A percentile compares a stretch with the other conserved stretches of the same genome.
phyloP scores from a whole-genome alignment of 495 filamentous ascomycete genomes.

The Aspergillus indologenus region DNA sequence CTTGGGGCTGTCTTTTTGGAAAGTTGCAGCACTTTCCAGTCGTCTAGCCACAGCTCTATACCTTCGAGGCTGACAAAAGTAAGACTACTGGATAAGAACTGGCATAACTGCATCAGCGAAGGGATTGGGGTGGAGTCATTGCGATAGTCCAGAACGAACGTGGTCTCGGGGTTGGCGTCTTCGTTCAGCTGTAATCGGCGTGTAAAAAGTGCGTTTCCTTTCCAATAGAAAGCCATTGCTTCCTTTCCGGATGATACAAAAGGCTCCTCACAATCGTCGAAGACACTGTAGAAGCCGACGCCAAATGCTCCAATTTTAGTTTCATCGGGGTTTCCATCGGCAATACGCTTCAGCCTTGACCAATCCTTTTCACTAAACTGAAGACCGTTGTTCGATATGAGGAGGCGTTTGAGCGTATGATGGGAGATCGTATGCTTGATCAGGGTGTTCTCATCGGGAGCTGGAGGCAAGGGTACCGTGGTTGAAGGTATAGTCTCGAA shows the following conservation, averaged over 20 bases:
- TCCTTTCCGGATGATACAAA: constrained; percentile 88
- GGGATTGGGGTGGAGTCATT: constrained; percentile 82
- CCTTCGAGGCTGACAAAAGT: constrained; percentile 88
- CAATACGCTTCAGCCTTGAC: constrained; percentile 90
- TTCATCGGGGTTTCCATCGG: constrained; percentile 97
- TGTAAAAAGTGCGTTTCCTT: constrained; percentile 89
- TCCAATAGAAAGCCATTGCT: constrained; percentile 99
- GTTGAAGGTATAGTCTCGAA: constrained; percentile 85
- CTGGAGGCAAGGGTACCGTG: constrained; percentile 65
- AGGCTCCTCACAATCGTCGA: constrained; percentile 95
- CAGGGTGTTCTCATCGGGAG: constrained; percentile 61
- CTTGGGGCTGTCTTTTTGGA: constrained; percentile 81
- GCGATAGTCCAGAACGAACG: constrained; percentile 89
- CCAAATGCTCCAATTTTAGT: constrained; percentile 99
- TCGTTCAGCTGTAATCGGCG: constrained; percentile 68
- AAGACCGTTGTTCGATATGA: constrained; percentile 88
- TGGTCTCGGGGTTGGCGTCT: constrained; percentile 66
- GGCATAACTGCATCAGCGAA: constrained; percentile 75
- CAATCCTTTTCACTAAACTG: constrained; percentile 86
- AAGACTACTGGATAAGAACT: constrained; percentile 91
- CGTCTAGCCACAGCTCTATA: constrained; percentile 89
- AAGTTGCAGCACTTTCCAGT: constrained; percentile 72
- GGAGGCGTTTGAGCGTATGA: constrained; percentile 75
- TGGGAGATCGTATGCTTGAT: constrained; percentile 80
- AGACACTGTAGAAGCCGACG: constrained; percentile 98